Evolutionary conservation across 2,329 filamentous ascomycete genomes (phyloP).

Genomic region (Phoma sp.): DNA sequence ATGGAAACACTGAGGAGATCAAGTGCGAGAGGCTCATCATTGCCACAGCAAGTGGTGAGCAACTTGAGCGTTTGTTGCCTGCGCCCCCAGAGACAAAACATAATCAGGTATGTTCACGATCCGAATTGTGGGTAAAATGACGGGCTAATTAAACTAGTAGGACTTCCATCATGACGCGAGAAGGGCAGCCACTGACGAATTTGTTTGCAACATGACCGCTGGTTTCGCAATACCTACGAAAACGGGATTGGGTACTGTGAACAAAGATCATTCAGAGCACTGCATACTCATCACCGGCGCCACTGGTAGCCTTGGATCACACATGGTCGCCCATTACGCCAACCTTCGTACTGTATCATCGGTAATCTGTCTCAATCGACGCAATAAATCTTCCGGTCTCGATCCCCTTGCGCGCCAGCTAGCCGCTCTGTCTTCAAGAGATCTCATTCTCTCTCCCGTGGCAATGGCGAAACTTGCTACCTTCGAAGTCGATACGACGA

Average conservation of each 20-base stretch:
- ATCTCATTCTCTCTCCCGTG: constrained; percentile 10
- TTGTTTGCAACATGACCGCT: not conserved
- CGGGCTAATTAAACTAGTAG: constrained; percentile 2
- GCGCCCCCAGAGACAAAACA: not conserved
- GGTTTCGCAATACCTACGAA: not conserved
- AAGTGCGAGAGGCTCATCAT: constrained; percentile 10
- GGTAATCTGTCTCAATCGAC: constrained; percentile 58
- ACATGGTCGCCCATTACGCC: constrained; percentile 46
- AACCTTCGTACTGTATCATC: constrained; percentile 33
- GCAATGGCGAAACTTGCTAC: constrained; percentile 53
- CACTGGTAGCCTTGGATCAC: constrained; percentile 50
- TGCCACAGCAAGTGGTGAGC: constrained; percentile 8
- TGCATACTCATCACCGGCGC: constrained; percentile 51
- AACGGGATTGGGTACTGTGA: not conserved
- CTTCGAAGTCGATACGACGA: constrained; percentile 58
- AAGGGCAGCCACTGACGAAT: not conserved
- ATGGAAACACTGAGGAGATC: constrained; percentile 13
- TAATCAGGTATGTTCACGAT: not conserved
- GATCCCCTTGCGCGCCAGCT: constrained; percentile 46
- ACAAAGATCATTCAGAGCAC: not conserved
- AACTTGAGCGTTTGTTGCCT: constrained; percentile 1
- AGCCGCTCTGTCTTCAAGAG: constrained; percentile 34
- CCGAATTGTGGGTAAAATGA: not conserved
- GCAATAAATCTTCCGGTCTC: constrained; percentile 33
- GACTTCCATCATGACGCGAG: constrained; percentile 2